These are phyloP conservation scores for Sordariomycetes sp. DNA, from an alignment of 2,329 filamentous ascomycete species.

Conservation along the genomic window DNA sequence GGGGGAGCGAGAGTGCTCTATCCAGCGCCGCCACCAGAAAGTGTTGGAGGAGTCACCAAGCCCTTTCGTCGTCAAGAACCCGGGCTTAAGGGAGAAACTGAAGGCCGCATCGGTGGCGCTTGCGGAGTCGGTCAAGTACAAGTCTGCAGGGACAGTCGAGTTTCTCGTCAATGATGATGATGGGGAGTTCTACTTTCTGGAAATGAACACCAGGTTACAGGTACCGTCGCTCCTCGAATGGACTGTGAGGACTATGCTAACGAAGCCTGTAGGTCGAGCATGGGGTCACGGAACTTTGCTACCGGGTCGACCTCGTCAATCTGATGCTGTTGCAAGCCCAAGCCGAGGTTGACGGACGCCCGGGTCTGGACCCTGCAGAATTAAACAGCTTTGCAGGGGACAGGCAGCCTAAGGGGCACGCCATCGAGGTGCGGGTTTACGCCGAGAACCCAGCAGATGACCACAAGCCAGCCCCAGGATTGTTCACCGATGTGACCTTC, in stretches of 20 bases:
- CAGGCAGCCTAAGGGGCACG: conserved; percentile 15
- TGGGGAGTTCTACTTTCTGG: conserved; percentile 46
- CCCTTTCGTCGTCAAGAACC: conserved; percentile 30
- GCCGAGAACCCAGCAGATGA: conserved; percentile 43
- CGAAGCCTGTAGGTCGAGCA: too few relatives aligned
- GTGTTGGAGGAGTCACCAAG: conserved; percentile 31
- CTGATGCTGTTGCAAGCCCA: conserved; percentile 20
- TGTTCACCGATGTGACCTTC: conserved; percentile 46
- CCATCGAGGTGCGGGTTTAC: conserved; percentile 28
- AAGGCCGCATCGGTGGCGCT: conserved; percentile 8
- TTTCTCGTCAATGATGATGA: conserved; percentile 54
- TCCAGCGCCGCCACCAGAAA: conserved; percentile 40
- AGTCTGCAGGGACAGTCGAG: conserved; percentile 28
- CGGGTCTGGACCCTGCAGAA: neutral
- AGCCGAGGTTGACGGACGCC: neutral
- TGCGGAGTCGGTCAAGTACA: conserved; percentile 15
- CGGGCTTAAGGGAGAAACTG: conserved; percentile 18
- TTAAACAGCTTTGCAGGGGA: neutral
- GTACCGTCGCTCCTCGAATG: conserved; percentile 60
- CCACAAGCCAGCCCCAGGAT: conserved; percentile 48
- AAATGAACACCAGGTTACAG: conserved; percentile 53
- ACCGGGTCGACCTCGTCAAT: conserved; percentile 58
- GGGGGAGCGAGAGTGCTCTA: conserved; percentile 38
- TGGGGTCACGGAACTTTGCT: too few relatives aligned
- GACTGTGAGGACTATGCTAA: conserved; percentile 55